Evolutionary conservation across 2,329 filamentous ascomycete genomes (phyloP), one percentile per base, ranked within the genome.

Genomic region (Botrytis hyacinthi): DNA sequence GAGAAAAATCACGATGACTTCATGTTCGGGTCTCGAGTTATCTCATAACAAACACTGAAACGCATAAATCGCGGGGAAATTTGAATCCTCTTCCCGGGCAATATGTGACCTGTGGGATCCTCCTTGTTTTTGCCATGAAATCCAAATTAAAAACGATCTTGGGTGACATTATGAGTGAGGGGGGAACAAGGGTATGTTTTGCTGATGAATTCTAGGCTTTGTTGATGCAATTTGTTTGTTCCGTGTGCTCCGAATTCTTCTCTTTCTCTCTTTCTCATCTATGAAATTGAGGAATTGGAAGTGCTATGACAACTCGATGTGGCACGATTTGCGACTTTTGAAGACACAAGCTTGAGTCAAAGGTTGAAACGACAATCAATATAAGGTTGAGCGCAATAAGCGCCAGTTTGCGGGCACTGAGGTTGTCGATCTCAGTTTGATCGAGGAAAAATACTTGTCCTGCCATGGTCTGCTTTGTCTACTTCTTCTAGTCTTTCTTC

Each of bases 121-220:
- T 68, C 65, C 65, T 54, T 68, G 32, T 42, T 63, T 44, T 68
- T n/a, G 46, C 29, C 46, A 68, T 54, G 35, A 12, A 65, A 44
- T 40, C 9, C 2, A 54, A 54, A 68, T 68, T 54, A 42, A 40
- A 2, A 62, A 29, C 61, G 40, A 42, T 63, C 37, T 42, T 63
- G 61, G 35, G 26, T 42, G 61, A 29, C 61, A 44, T n/a, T 26
- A 7, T 7, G 42, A n/a, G 63, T 32, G 63, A 67, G 44, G 63
- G 35, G 18, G 18, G 22, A 51, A 32, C 40, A 65, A 46, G 61
- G 26, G 40, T 44, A 22, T 46, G n/a, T 22, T 63, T 40, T 40
- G n/a, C n/a, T 46, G 61, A 65, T 46, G 40, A 32, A 29, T 65
- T 46, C 18, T 46, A 32, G 61, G 2, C 61, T 44, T 44, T 65